Base-by-base conservation (phyloP, 2,329 filamentous ascomycete species). In the Fusarium tjaetaba region DNA sequence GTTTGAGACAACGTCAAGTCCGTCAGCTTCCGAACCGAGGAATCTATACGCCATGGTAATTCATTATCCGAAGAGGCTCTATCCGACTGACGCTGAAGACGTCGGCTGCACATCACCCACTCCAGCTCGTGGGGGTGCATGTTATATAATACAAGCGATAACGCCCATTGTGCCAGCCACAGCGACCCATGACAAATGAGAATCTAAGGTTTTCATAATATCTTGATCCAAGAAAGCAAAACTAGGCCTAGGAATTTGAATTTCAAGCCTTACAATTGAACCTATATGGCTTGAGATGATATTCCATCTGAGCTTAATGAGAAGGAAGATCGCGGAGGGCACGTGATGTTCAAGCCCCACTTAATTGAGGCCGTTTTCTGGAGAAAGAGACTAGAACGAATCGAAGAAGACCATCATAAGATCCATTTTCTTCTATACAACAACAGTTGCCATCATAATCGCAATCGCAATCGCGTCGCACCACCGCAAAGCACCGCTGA, bases 371-470 rank as follows among this genome's bases (percentile, higher is more conserved):
- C n/a, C 32, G 11, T 24, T 36, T 26, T 36, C 24, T 22, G 15
- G 53, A 39, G 24, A 65, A 46, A 39, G 39, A 70, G 66, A 74
- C 76, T 78, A 74, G 69, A 53, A 56, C 59, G 55, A 64, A 55
- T 26, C 59, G 26, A 28, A 64, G 48, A 58, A 72, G 63, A 67
- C 69, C 68, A 38, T 56, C 43, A 51, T 53, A 49, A 55, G 52
- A 61, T 70, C 64, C 42, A 72, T 74, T 67, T 72, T 66, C 70
- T 64, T 68, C 60, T 64, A 68, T 58, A 63, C 53, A 64, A 64
- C 41, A 68, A 51, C 63, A 52, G 63, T 56, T 32, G 58, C 41
- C 43, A 58, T 43, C 64, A 42, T n/a, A 34, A 68, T 43, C 60
- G 48, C 28, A 34, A 64, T 61, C 61, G 46, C 57, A 36, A 62